Conservation (phyloP, 78 protist genomes). For the Diacronema lutheri region DNA sequence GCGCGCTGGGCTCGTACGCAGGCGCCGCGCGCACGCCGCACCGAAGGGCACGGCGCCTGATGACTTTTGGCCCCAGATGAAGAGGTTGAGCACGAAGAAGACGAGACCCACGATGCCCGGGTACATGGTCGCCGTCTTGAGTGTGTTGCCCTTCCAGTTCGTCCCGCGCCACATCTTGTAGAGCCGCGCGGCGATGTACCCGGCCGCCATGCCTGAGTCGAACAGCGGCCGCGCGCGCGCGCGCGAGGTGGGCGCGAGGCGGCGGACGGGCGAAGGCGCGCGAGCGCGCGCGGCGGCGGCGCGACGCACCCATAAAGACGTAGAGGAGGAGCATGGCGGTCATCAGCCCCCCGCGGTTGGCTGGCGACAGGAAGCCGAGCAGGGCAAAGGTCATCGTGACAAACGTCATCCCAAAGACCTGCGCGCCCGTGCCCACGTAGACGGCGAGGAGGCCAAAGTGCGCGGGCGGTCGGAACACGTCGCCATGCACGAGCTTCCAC, state of each 20-base stretch:
- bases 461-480: slow-evolving; percentile 93
- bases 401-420: slow-evolving; percentile 55
- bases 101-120: slow-evolving; percentile 54
- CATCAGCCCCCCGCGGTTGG: slow-evolving; percentile 82
- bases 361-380: slow-evolving; percentile 78
- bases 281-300: no score
- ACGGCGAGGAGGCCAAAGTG: slow-evolving; percentile 44
- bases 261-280: neutral
- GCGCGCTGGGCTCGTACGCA: no score
- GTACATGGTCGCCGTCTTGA: slow-evolving; percentile 75
- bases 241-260: neutral
- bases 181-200: slow-evolving; percentile 63
- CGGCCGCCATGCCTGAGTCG: slow-evolving; percentile 1
- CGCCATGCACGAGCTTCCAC: slow-evolving; percentile 96
- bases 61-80: slow-evolving; percentile 75
- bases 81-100: slow-evolving; percentile 75
- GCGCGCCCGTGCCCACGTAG: slow-evolving; percentile 75
- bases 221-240: no score
- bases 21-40: slow-evolving; percentile 35
- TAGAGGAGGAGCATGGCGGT: slow-evolving; percentile 80
- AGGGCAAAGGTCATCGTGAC: slow-evolving; percentile 60
- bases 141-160: slow-evolving; percentile 84
- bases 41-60: slow-evolving; percentile 83
- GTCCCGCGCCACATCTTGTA: slow-evolving; percentile 79
- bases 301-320: slow-evolving; percentile 65